Percentiles rank a stretch among this genome's conserved stretches.
Evolutionary conservation across 441 rosid species (phyloP).

Genomic region (Pelargonium australe): DNA sequence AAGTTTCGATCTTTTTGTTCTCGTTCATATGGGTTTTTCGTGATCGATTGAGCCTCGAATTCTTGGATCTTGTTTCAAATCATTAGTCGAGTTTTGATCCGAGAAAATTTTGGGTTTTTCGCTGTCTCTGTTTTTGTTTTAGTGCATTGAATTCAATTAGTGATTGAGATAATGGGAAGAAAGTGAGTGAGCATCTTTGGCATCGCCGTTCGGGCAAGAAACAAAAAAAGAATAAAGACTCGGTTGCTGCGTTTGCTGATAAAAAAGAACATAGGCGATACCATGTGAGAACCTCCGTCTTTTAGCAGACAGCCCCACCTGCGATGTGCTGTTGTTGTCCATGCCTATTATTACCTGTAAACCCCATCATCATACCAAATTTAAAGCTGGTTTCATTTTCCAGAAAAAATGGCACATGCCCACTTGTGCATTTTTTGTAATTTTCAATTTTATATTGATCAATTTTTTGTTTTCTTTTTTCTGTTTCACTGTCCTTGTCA

Average conservation of each 20-base stretch:
- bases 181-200: neutral
- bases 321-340: constrained; percentile 26
- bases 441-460: neutral
- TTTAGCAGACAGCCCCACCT: constrained; percentile 22
- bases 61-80: neutral
- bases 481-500: constrained; percentile 25
- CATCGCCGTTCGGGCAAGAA: constrained; percentile 2
- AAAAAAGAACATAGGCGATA: neutral
- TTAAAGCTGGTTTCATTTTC: constrained; percentile 19
- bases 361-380: constrained; percentile 5
- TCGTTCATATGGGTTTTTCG: neutral
- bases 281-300: constrained; percentile 22
- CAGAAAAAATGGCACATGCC: neutral
- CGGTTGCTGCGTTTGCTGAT: too few relatives aligned
- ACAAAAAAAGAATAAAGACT: neutral
- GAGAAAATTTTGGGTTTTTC: neutral
- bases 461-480: neutral
- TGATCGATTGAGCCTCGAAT: neutral
- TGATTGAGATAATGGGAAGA: neutral
- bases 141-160: neutral
- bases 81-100: neutral
- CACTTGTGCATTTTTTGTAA: constrained; percentile 7
- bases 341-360: constrained; percentile 21
- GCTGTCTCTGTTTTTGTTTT: neutral
- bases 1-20: neutral